phyloP scores from a whole-genome alignment of 2,329 filamentous ascomycete genomes.

The Neonectria coccinea region DNA sequence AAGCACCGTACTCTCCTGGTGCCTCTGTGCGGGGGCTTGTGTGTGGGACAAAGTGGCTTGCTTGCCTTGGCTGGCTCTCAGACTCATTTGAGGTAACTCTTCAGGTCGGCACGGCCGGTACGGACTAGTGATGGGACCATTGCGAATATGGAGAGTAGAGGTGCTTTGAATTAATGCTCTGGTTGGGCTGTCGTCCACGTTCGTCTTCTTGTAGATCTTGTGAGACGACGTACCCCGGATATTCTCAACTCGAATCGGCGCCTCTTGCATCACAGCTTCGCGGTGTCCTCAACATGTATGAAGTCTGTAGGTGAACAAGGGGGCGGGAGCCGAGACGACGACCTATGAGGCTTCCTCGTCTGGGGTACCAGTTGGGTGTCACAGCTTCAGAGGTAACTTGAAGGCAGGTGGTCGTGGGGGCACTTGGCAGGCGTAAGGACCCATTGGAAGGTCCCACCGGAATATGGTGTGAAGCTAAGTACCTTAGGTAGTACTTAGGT shows the following conservation, averaged over 20 bases:
- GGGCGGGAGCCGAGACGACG: not conserved
- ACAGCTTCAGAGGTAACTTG: not conserved
- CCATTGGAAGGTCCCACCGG: not conserved
- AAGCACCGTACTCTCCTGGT: slow-evolving; percentile 1
- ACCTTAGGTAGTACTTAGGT: too few species aligned
- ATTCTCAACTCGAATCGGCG: not conserved
- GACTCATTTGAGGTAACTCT: not conserved
- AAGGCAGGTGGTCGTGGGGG: not conserved
- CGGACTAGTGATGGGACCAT: slow-evolving; percentile 1
- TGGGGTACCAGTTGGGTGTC: not conserved
- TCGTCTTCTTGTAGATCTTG: not conserved
- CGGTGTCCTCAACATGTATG: not conserved
- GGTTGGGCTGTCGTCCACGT: not conserved
- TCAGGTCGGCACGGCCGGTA: slow-evolving; percentile 14
- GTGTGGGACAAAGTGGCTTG: not conserved
- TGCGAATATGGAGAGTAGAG: not conserved
- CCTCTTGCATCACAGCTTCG: not conserved
- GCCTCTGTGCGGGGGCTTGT: slow-evolving; percentile 5
- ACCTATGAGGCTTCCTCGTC: not conserved
- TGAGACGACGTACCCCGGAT: too few species aligned
- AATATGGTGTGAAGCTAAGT: not conserved
- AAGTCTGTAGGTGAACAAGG: not conserved
- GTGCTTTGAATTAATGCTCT: not conserved
- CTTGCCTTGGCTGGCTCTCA: not conserved
- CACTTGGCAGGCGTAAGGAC: not conserved